These are phyloP conservation scores for Trypanosoma mega DNA, from an alignment of 208 protist genomes.

Conservation along the genomic window DNA sequence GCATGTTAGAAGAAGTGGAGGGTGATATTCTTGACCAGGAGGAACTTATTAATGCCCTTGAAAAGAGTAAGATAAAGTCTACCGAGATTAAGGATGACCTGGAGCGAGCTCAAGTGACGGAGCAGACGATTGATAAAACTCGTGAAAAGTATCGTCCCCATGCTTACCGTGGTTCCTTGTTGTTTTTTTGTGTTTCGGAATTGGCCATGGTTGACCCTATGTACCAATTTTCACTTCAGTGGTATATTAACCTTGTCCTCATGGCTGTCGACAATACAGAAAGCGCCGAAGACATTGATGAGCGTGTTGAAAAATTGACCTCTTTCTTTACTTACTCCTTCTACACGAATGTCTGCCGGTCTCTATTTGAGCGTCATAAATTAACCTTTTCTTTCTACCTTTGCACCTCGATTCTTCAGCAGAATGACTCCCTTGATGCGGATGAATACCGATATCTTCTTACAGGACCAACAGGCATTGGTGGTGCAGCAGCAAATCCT, in stretches of 20 bases:
- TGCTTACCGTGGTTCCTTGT: conserved; percentile 91
- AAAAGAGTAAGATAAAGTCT: conserved; percentile 95
- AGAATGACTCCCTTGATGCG: conserved; percentile 73
- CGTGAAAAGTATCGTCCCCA: conserved; percentile 95
- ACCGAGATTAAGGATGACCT: conserved; percentile 94
- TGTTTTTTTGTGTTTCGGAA: conserved; percentile 97
- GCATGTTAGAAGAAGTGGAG: conserved; percentile 93
- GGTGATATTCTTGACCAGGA: conserved; percentile 98
- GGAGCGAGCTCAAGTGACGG: conserved; percentile 92
- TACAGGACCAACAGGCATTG: conserved; percentile 78
- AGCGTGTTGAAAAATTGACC: conserved; percentile 88
- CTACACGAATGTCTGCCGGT: conserved; percentile 98
- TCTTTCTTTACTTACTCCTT: conserved; percentile 97
- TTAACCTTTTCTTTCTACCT: conserved; percentile 97
- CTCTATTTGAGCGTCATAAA: conserved; percentile 98
- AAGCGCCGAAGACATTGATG: conserved; percentile 61
- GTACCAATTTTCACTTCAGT: conserved; percentile 98
- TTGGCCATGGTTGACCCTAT: conserved; percentile 95
- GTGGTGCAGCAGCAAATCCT: conserved; percentile 76
- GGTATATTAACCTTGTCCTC: conserved; percentile 97
- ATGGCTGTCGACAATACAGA: conserved; percentile 81
- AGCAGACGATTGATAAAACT: conserved; percentile 95
- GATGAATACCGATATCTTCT: conserved; percentile 92
- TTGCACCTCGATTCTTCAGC: conserved; percentile 86
- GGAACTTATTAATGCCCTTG: conserved; percentile 95